Base-by-base conservation (phyloP, 495 filamentous ascomycete species). In the Penicillium riverlandense region DNA sequence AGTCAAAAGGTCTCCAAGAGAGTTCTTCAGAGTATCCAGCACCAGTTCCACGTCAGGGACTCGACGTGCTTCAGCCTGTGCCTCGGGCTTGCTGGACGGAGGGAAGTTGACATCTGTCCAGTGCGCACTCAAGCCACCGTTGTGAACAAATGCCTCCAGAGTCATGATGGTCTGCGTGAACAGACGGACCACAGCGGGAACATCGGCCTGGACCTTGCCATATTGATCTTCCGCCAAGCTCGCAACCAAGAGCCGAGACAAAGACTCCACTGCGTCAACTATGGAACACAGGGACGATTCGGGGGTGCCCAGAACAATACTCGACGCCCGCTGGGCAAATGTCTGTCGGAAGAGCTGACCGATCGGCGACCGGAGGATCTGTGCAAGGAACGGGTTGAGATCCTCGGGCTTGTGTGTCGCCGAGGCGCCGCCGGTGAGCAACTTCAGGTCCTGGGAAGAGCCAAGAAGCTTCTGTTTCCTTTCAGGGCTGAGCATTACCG, bases 221-320 rank as follows among this genome's bases (percentile, higher is more conserved):
- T 79, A 94, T n/a, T 71, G 71, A 61, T 99, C 92, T 65, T 99
- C 92, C 8, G 67, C 66, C 29, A 96, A 65, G 61, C 82, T 88
- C 34, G 73, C 71, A n/a, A 84, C 72, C 11, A 84, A 75, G 7
- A 99, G 73, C 32, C 66, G 69, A 8, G 78, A 76, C 33, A 97
- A 65, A 1, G 83, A 78, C 44, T 81, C 77, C 30, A 82, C 75
- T 7, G 88, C 85, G 55, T 90, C 80, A 40, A 85, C 57, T 47
- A 90, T 82, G 13, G 79, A 58, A 41, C 71, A 76, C 2, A 81
- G 59, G 54, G 81, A 77, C 11, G 81, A 79, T 45, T 82, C 77
- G 0, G 88, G 88, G 6, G 70, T 56, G 29, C 86, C 88, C 12
- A 87, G 71, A 8, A 94, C 79, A 14, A 83, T 76, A 28, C 71